phyloP scores from a whole-genome alignment of 2,329 filamentous ascomycete species.

The Aplosporella prunicola region DNA sequence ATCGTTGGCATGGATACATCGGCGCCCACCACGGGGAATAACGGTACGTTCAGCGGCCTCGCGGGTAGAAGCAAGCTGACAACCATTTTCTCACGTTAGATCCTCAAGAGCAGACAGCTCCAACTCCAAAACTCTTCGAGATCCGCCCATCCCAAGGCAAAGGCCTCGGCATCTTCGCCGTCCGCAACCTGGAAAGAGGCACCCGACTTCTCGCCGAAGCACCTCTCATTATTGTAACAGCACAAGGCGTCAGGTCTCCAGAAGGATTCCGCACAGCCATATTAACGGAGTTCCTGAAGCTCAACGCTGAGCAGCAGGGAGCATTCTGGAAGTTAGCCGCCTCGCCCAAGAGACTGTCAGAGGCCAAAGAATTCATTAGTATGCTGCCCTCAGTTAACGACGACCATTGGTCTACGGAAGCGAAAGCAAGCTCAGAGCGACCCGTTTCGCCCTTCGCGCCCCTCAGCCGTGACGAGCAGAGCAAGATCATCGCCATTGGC shows the following conservation, averaged over 20 bases:
- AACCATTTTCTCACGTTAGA: too few relatives aligned
- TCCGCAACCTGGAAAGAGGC: constrained; percentile 24
- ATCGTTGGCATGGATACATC: not conserved
- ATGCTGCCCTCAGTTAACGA: too few relatives aligned
- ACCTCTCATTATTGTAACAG: constrained; percentile 27
- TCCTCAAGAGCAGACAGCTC: not conserved
- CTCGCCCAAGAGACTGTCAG: not conserved
- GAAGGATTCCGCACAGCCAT: not conserved
- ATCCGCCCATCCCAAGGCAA: constrained; percentile 26
- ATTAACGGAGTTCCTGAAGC: not conserved
- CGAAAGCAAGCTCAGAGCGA: not conserved
- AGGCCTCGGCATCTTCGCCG: constrained; percentile 35
- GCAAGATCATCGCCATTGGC: not conserved
- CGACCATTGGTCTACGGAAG: too few relatives aligned
- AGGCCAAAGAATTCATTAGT: too few relatives aligned
- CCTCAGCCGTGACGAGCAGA: not conserved
- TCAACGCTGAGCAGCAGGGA: not conserved
- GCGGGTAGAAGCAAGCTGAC: too few relatives aligned
- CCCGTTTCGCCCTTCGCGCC: not conserved
- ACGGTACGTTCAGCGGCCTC: too few relatives aligned
- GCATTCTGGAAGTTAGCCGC: not conserved
- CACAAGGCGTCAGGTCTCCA: not conserved
- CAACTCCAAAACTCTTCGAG: constrained; percentile 16
- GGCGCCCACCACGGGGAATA: not conserved
- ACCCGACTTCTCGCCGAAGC: constrained; percentile 32